These are phyloP conservation scores for Erigeron canadensis DNA, from an alignment of 129 eudicot genomes.

Conservation along the genomic window DNA sequence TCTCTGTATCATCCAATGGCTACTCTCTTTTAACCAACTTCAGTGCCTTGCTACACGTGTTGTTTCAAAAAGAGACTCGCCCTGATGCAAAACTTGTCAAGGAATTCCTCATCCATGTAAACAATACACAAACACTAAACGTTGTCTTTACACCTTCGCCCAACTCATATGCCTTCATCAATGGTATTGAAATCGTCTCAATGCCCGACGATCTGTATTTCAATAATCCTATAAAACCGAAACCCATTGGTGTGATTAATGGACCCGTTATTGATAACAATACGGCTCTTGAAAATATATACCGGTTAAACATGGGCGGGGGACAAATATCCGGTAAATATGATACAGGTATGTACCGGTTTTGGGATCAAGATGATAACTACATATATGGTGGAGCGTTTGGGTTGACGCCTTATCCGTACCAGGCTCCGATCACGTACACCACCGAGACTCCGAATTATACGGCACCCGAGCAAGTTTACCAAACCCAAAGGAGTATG, in stretches of 20 bases:
- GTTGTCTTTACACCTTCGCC: slow-evolving; percentile 43
- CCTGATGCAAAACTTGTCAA: slow-evolving; percentile 14
- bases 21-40: slow-evolving; percentile 47
- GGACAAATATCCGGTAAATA: neutral
- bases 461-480: slow-evolving; percentile 41
- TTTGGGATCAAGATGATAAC: slow-evolving; percentile 24
- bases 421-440: slow-evolving; percentile 11
- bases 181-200: slow-evolving; percentile 56
- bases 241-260: neutral
- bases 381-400: neutral
- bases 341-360: slow-evolving; percentile 41
- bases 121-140: slow-evolving; percentile 22
- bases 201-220: slow-evolving; percentile 34
- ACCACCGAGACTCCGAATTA: slow-evolving; percentile 30
- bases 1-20: slow-evolving; percentile 33
- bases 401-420: neutral
- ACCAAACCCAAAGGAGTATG: slow-evolving; percentile 38
- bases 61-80: neutral
- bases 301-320: slow-evolving; percentile 48
- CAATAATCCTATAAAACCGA: neutral
- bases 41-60: slow-evolving; percentile 34
- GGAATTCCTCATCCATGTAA: slow-evolving; percentile 37
- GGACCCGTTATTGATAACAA: neutral
- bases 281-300: slow-evolving; percentile 34
- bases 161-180: slow-evolving; percentile 45